Evolutionary conservation across 1,284 basidiomycete genomes (phyloP), one percentile per base, ranked within the genome.

Genomic region (Sporisorium graminicola): DNA sequence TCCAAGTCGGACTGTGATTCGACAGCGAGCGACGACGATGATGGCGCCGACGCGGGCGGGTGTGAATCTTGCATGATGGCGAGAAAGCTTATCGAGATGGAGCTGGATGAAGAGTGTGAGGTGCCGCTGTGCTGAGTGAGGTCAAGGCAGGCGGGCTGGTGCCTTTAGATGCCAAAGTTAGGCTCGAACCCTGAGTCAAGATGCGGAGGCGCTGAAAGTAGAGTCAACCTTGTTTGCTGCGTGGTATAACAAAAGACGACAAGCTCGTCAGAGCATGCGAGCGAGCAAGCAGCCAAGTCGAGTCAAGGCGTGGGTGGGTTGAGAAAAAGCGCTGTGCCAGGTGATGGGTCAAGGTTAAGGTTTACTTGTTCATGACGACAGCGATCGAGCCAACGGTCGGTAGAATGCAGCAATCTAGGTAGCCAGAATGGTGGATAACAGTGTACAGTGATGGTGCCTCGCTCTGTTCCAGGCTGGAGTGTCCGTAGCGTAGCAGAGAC

Each of bases 351-450:
- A 63, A 56, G 37, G 16, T 63, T 56, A 58, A 65, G 56, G 51
- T 58, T 62, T 22, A 53, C 3, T 29, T 18, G 56, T 53, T 31
- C 55, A 65, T 58, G 63, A 65, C 47, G 63, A 26, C 42, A 46
- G 42, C 42, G 22, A 40, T 13, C 29, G 31, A 46, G n/a, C 42
- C 26, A 31, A 22, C 31, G 10, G 18, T 37, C 12, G 27, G 18
- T 16, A 33, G n/a, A 43, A 35, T 47, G 59, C 59, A 47, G 47
- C 42, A n/a, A n/a, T n/a, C n/a, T n/a, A n/a, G n/a, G n/a, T n/a
- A n/a, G n/a, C n/a, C n/a, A n/a, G n/a, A n/a, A n/a, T n/a, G n/a
- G n/a, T n/a, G n/a, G n/a, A n/a, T n/a, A 49, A 35, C 3, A 12
- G 33, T 35, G n/a, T 33, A 31, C 29, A 10, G 18, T 9, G 20